Percentiles rank a stretch among this genome's conserved stretches.
Evolutionary conservation across 2,329 filamentous ascomycete species (phyloP).

Genomic region (Aureobasidium vineae): DNA sequence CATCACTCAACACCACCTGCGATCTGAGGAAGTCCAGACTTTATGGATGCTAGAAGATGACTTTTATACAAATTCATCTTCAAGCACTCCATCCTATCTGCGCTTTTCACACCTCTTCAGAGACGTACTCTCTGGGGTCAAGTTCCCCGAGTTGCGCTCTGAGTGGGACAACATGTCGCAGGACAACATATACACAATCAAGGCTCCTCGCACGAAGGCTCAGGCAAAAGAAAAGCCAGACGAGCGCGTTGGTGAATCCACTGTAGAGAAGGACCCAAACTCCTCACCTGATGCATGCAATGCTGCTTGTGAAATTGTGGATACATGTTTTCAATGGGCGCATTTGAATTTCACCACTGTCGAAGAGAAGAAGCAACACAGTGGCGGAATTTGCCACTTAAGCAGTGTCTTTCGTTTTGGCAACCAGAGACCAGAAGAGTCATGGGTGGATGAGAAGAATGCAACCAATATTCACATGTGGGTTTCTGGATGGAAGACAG

Average conservation of each 20-base stretch:
- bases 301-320: conserved; percentile 22
- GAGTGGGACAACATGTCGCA: conserved; percentile 32
- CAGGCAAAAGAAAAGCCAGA: conserved; percentile 25
- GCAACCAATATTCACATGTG: neutral
- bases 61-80: conserved; percentile 23
- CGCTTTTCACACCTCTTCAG: conserved; percentile 17
- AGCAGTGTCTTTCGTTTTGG: conserved; percentile 32
- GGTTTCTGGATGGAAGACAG: conserved; percentile 2
- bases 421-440: conserved; percentile 19
- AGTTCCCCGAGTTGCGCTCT: conserved; percentile 5
- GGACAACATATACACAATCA: conserved; percentile 24
- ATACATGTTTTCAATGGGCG: conserved; percentile 30
- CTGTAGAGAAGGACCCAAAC: conserved; percentile 27
- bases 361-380: neutral
- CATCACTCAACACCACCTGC: conserved; percentile 34
- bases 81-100: conserved; percentile 11
- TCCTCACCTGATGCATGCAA: conserved; percentile 26
- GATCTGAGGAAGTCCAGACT: conserved; percentile 28
- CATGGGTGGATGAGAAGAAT: conserved; percentile 31
- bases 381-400: conserved; percentile 30
- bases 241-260: conserved; percentile 29
- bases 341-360: conserved; percentile 29
- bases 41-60: conserved; percentile 31
- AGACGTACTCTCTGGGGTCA: conserved; percentile 29
- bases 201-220: conserved; percentile 22